These are phyloP conservation scores for Fusarium fujikuroi DNA, from an alignment of 2,329 filamentous ascomycete genomes.

Conservation along the genomic window DNA sequence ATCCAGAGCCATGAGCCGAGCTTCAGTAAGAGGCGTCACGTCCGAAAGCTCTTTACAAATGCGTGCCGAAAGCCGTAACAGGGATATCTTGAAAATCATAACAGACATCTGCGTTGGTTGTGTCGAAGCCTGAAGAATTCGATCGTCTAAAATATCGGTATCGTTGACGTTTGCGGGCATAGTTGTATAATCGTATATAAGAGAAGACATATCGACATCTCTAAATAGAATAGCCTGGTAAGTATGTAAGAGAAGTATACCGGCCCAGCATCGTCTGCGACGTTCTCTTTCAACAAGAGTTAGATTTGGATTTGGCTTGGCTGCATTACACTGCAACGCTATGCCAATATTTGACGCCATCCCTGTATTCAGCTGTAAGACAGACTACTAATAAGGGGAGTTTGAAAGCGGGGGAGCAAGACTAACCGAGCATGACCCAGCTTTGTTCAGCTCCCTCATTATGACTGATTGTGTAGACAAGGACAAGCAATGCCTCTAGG, in stretches of 20 bases:
- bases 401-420: background rate
- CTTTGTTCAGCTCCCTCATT: conserved; percentile 27
- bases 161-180: conserved; percentile 17
- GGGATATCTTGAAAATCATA: conserved; percentile 21
- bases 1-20: background rate
- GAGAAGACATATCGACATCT: conserved; percentile 26
- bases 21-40: background rate
- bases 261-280: conserved; percentile 37
- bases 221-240: conserved; percentile 32
- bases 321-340: background rate
- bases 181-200: conserved; percentile 8
- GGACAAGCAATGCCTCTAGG: conserved; percentile 26
- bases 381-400: too few species aligned
- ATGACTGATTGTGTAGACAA: conserved; percentile 27
- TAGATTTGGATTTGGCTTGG: background rate
- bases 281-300: conserved; percentile 22
- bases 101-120: conserved; percentile 24
- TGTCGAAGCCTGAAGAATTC: background rate
- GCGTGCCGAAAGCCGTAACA: conserved; percentile 24
- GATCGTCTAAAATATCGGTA: background rate
- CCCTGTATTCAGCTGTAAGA: background rate
- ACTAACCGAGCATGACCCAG: conserved; percentile 15
- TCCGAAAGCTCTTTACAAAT: conserved; percentile 23
- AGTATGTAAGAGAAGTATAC: conserved; percentile 31
- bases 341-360: conserved; percentile 20